A percentile compares a stretch with the other conserved stretches of the same genome.
These are phyloP conservation scores for Ambrosia artemisiifolia DNA, from an alignment of 129 eudicot genomes.

Conservation along the genomic window DNA sequence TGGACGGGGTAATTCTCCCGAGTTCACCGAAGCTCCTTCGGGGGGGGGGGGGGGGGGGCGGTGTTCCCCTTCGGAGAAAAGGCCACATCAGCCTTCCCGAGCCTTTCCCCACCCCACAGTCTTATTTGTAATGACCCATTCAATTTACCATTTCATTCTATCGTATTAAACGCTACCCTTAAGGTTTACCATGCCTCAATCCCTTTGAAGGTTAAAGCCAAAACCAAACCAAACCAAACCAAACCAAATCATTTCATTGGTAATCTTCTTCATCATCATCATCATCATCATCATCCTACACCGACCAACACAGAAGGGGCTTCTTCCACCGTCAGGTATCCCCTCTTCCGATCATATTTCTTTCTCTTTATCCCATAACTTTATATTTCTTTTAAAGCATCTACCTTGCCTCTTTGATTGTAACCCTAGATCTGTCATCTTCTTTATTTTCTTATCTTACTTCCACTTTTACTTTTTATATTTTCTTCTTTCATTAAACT, in stretches of 20 bases:
- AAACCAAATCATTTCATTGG: slow-evolving; percentile 20
- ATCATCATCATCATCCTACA: not conserved
- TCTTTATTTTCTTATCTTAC: not conserved
- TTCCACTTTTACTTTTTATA: not conserved
- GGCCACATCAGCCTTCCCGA: too few species aligned
- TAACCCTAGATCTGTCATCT: slow-evolving; percentile 28
- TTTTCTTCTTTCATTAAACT: slow-evolving; percentile 1
- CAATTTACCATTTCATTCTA: too few species aligned
- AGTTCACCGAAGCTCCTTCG: too few species aligned
- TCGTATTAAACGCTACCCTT: too few species aligned
- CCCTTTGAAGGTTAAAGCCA: slow-evolving; percentile 23
- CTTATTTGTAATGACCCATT: too few species aligned
- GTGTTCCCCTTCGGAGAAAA: too few species aligned
- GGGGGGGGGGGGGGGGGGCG: too few species aligned
- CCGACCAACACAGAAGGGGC: not conserved
- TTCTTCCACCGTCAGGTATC: slow-evolving; percentile 29
- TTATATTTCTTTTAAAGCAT: too few species aligned
- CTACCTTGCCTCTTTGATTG: not conserved
- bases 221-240: too few species aligned
- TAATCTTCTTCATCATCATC: slow-evolving; percentile 7
- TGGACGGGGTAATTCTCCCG: too few species aligned
- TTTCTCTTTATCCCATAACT: not conserved
- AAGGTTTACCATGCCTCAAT: slow-evolving; percentile 2
- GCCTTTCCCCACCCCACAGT: too few species aligned
- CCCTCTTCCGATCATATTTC: not conserved